These are phyloP conservation scores for Lactarius tabidus DNA, from an alignment of 768 basidiomycete genomes.

Conservation along the genomic window DNA sequence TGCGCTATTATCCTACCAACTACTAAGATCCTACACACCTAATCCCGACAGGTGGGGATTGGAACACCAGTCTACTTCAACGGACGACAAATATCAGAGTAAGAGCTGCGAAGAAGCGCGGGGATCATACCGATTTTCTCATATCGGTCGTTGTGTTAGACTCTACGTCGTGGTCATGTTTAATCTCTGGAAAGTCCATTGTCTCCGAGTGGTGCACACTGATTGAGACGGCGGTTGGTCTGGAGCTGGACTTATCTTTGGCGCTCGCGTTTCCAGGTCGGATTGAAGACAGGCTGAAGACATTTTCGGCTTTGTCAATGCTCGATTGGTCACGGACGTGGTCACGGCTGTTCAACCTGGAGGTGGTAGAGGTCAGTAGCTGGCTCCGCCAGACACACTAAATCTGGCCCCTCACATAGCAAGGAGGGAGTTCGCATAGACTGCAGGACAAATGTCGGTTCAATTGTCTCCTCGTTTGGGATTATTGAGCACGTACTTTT, in stretches of 20 bases:
- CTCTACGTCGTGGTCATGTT: neutral
- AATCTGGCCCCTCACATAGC: constrained; percentile 41
- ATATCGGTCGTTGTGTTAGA: neutral
- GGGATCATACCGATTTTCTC: neutral
- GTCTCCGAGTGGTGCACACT: neutral
- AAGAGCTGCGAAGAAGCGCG: neutral
- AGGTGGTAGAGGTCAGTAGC: neutral
- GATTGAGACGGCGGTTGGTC: neutral
- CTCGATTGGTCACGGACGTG: neutral
- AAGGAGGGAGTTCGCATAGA: constrained; percentile 51
- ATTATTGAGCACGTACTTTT: constrained; percentile 39
- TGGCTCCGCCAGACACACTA: neutral
- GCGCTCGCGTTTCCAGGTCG: neutral
- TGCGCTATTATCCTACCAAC: too few relatives aligned
- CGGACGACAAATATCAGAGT: neutral
- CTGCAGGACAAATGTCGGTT: constrained; percentile 31
- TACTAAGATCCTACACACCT: neutral
- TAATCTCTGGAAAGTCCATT: neutral
- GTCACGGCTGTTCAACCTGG: constrained; percentile 17
- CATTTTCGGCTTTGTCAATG: too few relatives aligned
- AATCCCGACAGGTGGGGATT: neutral
- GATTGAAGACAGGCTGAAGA: too few relatives aligned
- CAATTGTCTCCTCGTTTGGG: neutral
- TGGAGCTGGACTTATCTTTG: neutral
- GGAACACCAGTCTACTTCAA: neutral